Percentiles rank a stretch among this genome's conserved stretches.
Conservation (phyloP, 768 basidiomycete species). For the Sutorius australiensis region DNA sequence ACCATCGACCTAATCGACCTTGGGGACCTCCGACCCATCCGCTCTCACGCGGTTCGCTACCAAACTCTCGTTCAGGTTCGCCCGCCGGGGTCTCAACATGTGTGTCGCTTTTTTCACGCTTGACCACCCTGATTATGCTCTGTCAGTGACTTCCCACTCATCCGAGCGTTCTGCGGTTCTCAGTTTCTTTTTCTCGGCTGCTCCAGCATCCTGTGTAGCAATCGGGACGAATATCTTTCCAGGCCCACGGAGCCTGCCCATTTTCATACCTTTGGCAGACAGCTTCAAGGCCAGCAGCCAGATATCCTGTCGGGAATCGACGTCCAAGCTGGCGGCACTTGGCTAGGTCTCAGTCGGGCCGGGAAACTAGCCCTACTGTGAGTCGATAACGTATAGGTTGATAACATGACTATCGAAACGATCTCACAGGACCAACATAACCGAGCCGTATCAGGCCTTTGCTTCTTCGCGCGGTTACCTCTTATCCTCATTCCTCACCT, state of each 20-base stretch:
- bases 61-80: background rate
- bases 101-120: conserved; percentile 78
- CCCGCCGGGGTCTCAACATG: conserved; percentile 41
- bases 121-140: conserved; percentile 70
- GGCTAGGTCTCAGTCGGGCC: conserved; percentile 67
- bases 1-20: background rate
- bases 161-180: background rate
- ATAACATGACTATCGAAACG: too few relatives aligned
- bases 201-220: conserved; percentile 64
- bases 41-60: background rate
- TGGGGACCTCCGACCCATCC: background rate
- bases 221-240: conserved; percentile 70
- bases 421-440: conserved; percentile 74
- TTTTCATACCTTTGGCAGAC: conserved; percentile 61
- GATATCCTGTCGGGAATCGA: conserved; percentile 73
- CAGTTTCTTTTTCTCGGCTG: background rate
- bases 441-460: conserved; percentile 52
- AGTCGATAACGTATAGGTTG: conserved; percentile 27
- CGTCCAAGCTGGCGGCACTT: conserved; percentile 69
- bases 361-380: conserved; percentile 74
- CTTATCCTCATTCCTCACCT: conserved; percentile 62
- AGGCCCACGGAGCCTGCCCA: conserved; percentile 63
- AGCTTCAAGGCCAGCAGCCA: conserved; percentile 18
- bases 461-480: conserved; percentile 65
- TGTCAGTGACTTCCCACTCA: conserved; percentile 43